Percentiles rank a stretch among this genome's conserved stretches.
These are phyloP conservation scores for Bauhinia variegata DNA, from an alignment of 306 rosid genomes.

Conservation along the genomic window DNA sequence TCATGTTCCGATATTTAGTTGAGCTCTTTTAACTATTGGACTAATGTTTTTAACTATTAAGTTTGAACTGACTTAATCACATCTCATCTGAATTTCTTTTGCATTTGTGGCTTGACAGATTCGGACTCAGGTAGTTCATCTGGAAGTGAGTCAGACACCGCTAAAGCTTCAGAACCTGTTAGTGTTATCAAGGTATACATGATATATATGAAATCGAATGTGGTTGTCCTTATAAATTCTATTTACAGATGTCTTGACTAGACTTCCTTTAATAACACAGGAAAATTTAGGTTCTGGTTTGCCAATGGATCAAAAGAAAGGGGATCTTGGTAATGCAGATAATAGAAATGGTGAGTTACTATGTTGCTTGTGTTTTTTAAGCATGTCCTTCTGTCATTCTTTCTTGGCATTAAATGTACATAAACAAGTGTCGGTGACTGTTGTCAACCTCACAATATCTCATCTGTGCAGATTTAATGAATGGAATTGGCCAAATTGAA, in stretches of 20 bases:
- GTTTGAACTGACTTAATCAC: too few relatives aligned
- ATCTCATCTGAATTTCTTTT: slow-evolving; percentile 28
- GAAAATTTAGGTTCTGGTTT: slow-evolving; percentile 53
- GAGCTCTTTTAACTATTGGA: too few relatives aligned
- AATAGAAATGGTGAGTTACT: slow-evolving; percentile 59
- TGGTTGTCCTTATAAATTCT: slow-evolving; percentile 7
- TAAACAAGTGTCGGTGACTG: slow-evolving; percentile 11
- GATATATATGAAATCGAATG: slow-evolving; percentile 22
- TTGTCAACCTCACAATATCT: slow-evolving; percentile 35
- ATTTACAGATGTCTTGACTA: slow-evolving; percentile 2
- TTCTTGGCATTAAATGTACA: slow-evolving; percentile 22
- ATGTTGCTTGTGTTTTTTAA: slow-evolving; percentile 28
- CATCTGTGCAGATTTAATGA: slow-evolving; percentile 50
- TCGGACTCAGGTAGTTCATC: slow-evolving; percentile 80
- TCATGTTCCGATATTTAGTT: too few relatives aligned
- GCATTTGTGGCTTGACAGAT: slow-evolving; percentile 52
- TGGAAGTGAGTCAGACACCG: slow-evolving; percentile 72
- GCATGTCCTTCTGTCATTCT: slow-evolving; percentile 15
- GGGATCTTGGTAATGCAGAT: slow-evolving; percentile 58
- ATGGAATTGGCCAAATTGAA: slow-evolving; percentile 54
- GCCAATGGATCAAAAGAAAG: slow-evolving; percentile 49
- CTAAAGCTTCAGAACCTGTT: slow-evolving; percentile 57
- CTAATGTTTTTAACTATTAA: too few relatives aligned
- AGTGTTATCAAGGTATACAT: slow-evolving; percentile 61
- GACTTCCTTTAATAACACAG: slow-evolving; percentile 44